These are phyloP conservation scores for Ramichloridium luteum DNA, from an alignment of 2,329 filamentous ascomycete species.

Conservation along the genomic window DNA sequence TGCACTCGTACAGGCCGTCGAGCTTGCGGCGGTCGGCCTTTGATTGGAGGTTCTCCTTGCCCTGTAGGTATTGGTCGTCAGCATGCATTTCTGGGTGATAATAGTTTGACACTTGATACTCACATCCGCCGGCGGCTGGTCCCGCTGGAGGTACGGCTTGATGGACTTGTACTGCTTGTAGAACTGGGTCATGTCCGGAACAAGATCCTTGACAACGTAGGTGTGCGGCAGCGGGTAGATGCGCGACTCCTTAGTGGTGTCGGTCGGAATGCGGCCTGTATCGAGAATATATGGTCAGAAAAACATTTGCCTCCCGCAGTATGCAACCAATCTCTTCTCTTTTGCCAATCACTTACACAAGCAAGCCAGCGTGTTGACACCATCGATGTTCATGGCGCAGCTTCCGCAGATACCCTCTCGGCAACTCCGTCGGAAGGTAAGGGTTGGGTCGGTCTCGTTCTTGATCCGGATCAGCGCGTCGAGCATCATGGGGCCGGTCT, in stretches of 20 bases:
- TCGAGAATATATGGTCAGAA: not conserved
- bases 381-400: slow-evolving; percentile 99
- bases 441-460: slow-evolving; percentile 93
- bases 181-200: slow-evolving; percentile 94
- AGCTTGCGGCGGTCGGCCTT: slow-evolving; percentile 92
- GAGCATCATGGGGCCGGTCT: slow-evolving; percentile 97
- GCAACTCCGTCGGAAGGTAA: slow-evolving; percentile 93
- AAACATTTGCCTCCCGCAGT: no score
- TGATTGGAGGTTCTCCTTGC: slow-evolving; percentile 81
- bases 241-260: slow-evolving; percentile 68
- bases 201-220: slow-evolving; percentile 98
- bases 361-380: slow-evolving; percentile 93
- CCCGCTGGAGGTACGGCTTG: slow-evolving; percentile 93
- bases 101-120: slow-evolving; percentile 28
- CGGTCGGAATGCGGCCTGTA: slow-evolving; percentile 81
- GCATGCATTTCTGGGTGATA: not conserved
- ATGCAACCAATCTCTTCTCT: not conserved
- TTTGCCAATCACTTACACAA: slow-evolving; percentile 57
- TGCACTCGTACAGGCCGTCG: slow-evolving; percentile 97
- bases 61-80: slow-evolving; percentile 40
- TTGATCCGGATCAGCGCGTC: slow-evolving; percentile 96
- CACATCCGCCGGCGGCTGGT: slow-evolving; percentile 73
- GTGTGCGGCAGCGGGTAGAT: slow-evolving; percentile 98
- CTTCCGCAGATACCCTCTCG: slow-evolving; percentile 97
- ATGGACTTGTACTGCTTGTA: slow-evolving; percentile 99